phyloP scores from a whole-genome alignment of 208 protist genomes.

The Crithidia fasciculata region DNA sequence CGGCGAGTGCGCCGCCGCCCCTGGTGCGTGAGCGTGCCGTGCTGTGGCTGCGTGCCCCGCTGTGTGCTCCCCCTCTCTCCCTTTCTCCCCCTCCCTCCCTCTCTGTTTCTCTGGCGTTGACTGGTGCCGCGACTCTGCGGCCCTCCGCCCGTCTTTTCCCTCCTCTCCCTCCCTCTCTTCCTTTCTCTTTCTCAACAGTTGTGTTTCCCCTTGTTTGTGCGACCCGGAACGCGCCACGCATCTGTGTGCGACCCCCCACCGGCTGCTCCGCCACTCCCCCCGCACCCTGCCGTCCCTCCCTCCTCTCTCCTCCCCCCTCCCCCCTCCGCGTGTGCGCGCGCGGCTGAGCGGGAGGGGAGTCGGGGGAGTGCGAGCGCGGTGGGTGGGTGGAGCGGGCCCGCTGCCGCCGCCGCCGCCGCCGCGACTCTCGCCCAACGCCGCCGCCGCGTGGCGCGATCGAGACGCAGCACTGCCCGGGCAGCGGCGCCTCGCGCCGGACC shows the following conservation, averaged over 20 bases:
- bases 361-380: background rate
- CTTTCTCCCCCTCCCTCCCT: no score
- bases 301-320: background rate
- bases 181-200: constrained; percentile 1
- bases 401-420: constrained; percentile 8
- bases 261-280: background rate
- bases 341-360: background rate
- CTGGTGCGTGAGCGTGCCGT: background rate
- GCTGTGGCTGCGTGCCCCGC: background rate
- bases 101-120: no score
- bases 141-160: constrained; percentile 1
- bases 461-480: constrained; percentile 11
- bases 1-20: constrained; percentile 14
- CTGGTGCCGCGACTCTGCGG: no score
- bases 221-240: background rate
- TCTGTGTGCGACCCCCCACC: constrained; percentile 19
- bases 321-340: background rate
- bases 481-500: background rate
- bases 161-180: background rate
- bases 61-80: no score
- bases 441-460: constrained; percentile 12
- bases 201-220: background rate
- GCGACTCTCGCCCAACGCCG: constrained; percentile 15
- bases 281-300: background rate
- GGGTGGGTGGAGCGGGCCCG: background rate